phyloP scores from a whole-genome alignment of 345 rosid genomes.

The Salix arbutifolia region DNA sequence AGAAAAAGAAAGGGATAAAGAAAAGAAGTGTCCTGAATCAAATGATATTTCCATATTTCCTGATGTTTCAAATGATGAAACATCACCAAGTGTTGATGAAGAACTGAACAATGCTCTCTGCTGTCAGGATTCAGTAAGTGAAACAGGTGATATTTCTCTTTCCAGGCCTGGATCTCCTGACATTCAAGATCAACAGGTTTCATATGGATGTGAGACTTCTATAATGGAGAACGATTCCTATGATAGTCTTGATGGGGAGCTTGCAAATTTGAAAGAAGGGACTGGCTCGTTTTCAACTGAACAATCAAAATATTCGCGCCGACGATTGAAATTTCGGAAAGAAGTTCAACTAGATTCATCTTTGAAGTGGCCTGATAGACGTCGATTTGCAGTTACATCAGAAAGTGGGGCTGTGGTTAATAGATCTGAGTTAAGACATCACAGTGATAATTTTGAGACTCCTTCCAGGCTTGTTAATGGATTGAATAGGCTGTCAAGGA shows the following conservation, averaged over 20 bases:
- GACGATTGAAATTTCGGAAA: conserved; percentile 51
- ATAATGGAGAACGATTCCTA: conserved; percentile 36
- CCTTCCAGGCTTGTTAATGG: conserved; percentile 51
- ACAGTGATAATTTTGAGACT: conserved; percentile 46
- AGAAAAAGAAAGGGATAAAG: conserved; percentile 80
- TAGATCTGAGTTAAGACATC: conserved; percentile 53
- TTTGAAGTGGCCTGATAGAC: conserved; percentile 60
- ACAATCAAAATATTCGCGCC: conserved; percentile 45
- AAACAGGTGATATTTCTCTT: conserved; percentile 37
- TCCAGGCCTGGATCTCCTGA: conserved; percentile 57
- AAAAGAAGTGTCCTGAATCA: conserved; percentile 37
- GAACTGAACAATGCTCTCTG: conserved; percentile 34
- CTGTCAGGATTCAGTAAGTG: conserved; percentile 40
- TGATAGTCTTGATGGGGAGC: conserved; percentile 41
- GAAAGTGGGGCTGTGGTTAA: conserved; percentile 41
- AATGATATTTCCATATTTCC: conserved; percentile 20
- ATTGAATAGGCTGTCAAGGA: conserved; percentile 46
- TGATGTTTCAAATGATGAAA: conserved; percentile 39
- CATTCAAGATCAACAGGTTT: conserved; percentile 36
- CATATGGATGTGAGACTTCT: conserved; percentile 30
- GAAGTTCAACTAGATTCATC: conserved; percentile 46
- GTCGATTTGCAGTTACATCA: conserved; percentile 38
- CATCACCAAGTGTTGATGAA: conserved; percentile 37
- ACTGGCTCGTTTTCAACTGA: conserved; percentile 43
- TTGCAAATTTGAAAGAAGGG: conserved; percentile 43